A percentile compares a stretch with the other conserved stretches of the same genome.
Evolutionary conservation across 129 eudicot genomes (phyloP).

Genomic region (Solidago caesia): DNA sequence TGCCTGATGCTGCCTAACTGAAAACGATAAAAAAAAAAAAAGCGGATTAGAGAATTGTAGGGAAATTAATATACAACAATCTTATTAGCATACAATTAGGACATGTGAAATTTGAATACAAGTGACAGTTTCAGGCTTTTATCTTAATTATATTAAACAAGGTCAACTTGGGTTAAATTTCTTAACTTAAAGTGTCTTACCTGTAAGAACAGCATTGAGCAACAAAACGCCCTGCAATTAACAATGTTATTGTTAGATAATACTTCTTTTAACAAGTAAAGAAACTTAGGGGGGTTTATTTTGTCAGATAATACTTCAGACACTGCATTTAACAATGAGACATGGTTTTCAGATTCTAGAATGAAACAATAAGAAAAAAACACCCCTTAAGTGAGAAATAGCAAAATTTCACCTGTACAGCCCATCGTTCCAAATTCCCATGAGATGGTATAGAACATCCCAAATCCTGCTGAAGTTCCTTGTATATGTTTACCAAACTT

Average conservation of each 20-base stretch:
- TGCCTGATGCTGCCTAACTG: constrained; percentile 92
- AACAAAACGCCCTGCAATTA: constrained; percentile 73
- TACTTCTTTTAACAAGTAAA: background rate
- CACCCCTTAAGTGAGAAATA: background rate
- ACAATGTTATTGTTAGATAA: constrained; percentile 24
- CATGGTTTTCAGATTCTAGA: background rate
- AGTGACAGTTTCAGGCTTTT: background rate
- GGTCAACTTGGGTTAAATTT: background rate
- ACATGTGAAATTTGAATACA: background rate
- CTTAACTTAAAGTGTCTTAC: constrained; percentile 35
- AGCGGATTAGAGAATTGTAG: background rate
- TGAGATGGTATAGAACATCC: constrained; percentile 79
- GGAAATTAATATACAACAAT: background rate
- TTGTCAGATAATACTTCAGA: background rate
- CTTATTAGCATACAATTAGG: background rate
- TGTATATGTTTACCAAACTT: constrained; percentile 82
- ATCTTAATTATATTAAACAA: background rate
- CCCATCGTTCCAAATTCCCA: constrained; percentile 94
- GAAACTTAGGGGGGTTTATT: background rate
- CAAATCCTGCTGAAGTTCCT: constrained; percentile 85
- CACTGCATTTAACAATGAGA: background rate
- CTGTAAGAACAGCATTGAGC: constrained; percentile 93
- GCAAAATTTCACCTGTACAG: constrained; percentile 64
- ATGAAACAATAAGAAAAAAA: background rate
- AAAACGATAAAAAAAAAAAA: background rate